Base-by-base conservation (phyloP, 1,284 basidiomycete genomes). In the Microbotryomycetes sp. region DNA sequence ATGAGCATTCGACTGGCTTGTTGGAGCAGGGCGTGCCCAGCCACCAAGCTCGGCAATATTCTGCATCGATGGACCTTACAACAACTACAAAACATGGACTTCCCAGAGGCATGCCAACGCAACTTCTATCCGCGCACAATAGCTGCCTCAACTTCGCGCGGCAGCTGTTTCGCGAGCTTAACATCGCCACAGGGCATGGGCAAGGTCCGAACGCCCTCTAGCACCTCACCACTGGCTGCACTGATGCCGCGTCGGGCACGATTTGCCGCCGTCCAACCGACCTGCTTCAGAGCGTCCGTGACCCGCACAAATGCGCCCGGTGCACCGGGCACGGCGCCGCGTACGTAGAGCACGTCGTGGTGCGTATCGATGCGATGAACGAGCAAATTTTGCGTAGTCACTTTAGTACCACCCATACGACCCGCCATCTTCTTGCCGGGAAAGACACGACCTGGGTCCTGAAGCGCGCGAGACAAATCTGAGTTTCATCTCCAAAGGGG, bases 341-440 rank as follows among this genome's bases (percentile, higher is more conserved):
- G 79, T 55, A 99, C 86, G 74, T 89, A 97, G 62, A 99, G 80
- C 52, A 97, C 81, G 76, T 96, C 87, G 57, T 94, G 83, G 13
- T 83, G 82, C 7, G 71, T 70, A 54, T 76, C 74, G 52, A 76
- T 67, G 21, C 76, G 73, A 52, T 76, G 70, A 28, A 77, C 74
- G 24, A 71, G 63, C 52, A 75, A 61, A 62, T 73, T 77, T 59
- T 77, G 76, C 29, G 74, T 73, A 11, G 93, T 97, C 18, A 83
- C 83, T 49, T 86, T 86, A 68, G 83, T 81, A 62, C 85, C 87
- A 57, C 96, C 96, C 82, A 97, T 87, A 51, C 87, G 86, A 51
- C 94, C 96, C 9, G 94, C 86, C 94, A 97, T 98, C 80, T 97
- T 97, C 79, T 93, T 97, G 47, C 94, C 94, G 56, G 55, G 62